These are phyloP conservation scores for Rosa lucieae DNA, from an alignment of 306 rosid genomes.

Conservation along the genomic window DNA sequence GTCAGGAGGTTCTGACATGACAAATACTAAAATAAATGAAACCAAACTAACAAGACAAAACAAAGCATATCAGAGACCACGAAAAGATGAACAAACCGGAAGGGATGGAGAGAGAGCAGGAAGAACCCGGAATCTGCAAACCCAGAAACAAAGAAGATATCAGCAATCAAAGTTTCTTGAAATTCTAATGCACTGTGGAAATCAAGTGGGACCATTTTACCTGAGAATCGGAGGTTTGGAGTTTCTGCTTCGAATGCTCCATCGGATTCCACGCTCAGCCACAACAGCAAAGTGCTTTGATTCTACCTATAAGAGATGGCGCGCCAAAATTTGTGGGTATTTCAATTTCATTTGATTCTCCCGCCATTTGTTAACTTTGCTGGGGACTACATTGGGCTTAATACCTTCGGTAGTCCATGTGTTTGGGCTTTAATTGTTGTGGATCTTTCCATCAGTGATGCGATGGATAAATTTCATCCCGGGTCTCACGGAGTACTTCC, in stretches of 20 bases:
- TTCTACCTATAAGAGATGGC: background rate
- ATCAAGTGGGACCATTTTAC: conserved; percentile 22
- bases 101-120: conserved; percentile 37
- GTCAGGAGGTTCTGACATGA: conserved; percentile 62
- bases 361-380: background rate
- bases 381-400: too few species aligned
- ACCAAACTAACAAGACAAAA: background rate
- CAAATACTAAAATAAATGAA: background rate
- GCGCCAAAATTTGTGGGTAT: background rate
- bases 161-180: background rate
- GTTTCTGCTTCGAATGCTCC: conserved; percentile 27
- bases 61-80: background rate
- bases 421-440: too few species aligned
- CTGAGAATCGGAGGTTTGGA: conserved; percentile 35
- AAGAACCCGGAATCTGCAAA: conserved; percentile 40
- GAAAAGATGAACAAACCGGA: conserved; percentile 52
- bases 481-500: too few species aligned
- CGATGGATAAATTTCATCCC: too few species aligned
- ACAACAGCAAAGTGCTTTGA: background rate
- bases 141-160: background rate
- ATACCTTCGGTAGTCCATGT: too few species aligned
- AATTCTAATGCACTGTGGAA: background rate
- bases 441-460: too few species aligned
- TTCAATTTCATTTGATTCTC: conserved; percentile 1
- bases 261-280: conserved; percentile 15